A percentile compares a stretch with the other conserved stretches of the same genome.
These are phyloP conservation scores for Clohesyomyces aquaticus DNA, from an alignment of 495 filamentous ascomycete genomes.

Conservation along the genomic window DNA sequence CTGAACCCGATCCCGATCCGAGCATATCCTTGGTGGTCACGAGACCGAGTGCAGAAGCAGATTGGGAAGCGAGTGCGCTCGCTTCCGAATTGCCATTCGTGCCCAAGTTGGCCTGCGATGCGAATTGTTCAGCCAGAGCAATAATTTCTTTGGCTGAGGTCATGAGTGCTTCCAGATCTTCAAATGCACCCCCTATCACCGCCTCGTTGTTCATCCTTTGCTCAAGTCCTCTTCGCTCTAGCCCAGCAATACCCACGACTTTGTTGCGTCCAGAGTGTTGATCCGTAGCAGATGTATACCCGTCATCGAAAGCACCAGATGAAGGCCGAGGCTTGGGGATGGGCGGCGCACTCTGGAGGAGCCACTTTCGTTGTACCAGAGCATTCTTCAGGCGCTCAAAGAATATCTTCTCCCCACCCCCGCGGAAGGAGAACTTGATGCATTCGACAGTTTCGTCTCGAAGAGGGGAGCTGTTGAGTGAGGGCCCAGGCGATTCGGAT, in stretches of 20 bases:
- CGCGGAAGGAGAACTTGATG: conserved; percentile 89
- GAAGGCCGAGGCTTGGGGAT: conserved; percentile 65
- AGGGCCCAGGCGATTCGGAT: conserved; percentile 79
- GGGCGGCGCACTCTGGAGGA: conserved; percentile 89
- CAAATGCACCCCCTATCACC: conserved; percentile 92
- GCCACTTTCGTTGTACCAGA: conserved; percentile 93
- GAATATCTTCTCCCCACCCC: conserved; percentile 87
- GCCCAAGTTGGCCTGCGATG: conserved; percentile 64
- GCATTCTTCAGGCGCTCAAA: conserved; percentile 84
- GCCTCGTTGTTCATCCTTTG: conserved; percentile 87
- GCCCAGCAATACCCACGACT: conserved; percentile 85
- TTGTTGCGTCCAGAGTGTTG: conserved; percentile 53
- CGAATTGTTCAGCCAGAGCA: conserved; percentile 86
- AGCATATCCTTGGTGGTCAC: conserved; percentile 94
- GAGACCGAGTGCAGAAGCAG: conserved; percentile 81
- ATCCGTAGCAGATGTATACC: conserved; percentile 4
- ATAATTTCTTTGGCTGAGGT: conserved; percentile 94
- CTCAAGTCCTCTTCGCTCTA: conserved; percentile 82
- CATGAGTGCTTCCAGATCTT: conserved; percentile 96
- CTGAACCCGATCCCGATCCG: conserved; percentile 58
- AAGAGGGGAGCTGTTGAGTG: conserved; percentile 46
- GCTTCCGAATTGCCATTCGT: conserved; percentile 64
- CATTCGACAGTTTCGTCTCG: conserved; percentile 67
- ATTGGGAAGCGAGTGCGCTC: conserved; percentile 76
- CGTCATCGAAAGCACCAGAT: conserved; percentile 31